A percentile compares a stretch with the other conserved stretches of the same genome.
These are phyloP conservation scores for Pelagomonas calceolata DNA, from an alignment of 108 stramenopile genomes.

Conservation along the genomic window DNA sequence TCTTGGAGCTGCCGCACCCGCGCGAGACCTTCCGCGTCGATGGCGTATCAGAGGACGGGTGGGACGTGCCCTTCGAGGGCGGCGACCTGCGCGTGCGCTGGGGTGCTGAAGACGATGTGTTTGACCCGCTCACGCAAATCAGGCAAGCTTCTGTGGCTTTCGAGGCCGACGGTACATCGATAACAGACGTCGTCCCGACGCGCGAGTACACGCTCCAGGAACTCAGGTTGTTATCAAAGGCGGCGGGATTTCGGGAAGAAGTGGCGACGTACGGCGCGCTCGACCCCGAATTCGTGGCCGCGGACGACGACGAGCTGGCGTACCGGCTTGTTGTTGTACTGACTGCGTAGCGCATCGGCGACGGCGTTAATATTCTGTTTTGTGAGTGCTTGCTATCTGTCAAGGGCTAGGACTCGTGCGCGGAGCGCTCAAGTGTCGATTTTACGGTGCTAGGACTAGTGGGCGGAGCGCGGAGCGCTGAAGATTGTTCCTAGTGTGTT, in stretches of 20 bases:
- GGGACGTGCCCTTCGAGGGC: constrained; percentile 63
- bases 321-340: constrained; percentile 67
- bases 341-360: constrained; percentile 40
- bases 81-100: constrained; percentile 64
- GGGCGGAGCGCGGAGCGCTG: too few species aligned
- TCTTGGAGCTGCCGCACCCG: constrained; percentile 69
- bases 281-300: constrained; percentile 42
- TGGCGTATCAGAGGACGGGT: constrained; percentile 22
- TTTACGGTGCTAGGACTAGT: too few species aligned
- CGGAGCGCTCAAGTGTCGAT: too few species aligned
- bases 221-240: constrained; percentile 51
- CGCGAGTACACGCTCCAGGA: constrained; percentile 70
- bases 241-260: constrained; percentile 44
- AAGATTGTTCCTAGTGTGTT: too few species aligned
- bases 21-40: constrained; percentile 36
- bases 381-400: too few species aligned
- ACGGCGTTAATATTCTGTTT: too few species aligned
- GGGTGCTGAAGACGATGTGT: constrained; percentile 67
- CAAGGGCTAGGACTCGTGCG: too few species aligned
- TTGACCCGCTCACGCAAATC: constrained; percentile 64
- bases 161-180: constrained; percentile 25
- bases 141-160: constrained; percentile 58
- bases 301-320: constrained; percentile 56
- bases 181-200: constrained; percentile 61
- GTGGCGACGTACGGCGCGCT: constrained; percentile 61